Conservation (phyloP, 306 rosid genomes). For the Cyclanthera cordifolia region DNA sequence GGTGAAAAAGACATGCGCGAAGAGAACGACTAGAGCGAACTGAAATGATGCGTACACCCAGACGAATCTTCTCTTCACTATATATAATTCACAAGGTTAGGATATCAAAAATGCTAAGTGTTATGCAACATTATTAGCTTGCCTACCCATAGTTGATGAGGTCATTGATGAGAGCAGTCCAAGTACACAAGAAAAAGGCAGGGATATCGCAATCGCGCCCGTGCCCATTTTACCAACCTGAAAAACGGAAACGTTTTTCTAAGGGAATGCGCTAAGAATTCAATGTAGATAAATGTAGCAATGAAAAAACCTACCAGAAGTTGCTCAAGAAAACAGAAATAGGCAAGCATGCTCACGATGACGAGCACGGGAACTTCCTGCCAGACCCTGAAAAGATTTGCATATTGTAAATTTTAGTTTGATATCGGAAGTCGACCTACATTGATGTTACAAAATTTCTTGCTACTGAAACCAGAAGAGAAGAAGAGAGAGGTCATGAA, state of each 20-base stretch:
- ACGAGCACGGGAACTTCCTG: slow-evolving; percentile 96
- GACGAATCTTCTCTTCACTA: slow-evolving; percentile 67
- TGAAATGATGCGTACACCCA: slow-evolving; percentile 84
- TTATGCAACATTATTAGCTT: not conserved
- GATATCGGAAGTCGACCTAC: not conserved
- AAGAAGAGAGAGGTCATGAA: not conserved
- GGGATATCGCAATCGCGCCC: slow-evolving; percentile 68
- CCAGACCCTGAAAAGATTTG: slow-evolving; percentile 57
- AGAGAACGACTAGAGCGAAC: slow-evolving; percentile 69
- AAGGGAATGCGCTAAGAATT: slow-evolving; percentile 7
- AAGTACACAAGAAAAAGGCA: slow-evolving; percentile 89
- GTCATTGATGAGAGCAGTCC: slow-evolving; percentile 92
- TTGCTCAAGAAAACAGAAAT: slow-evolving; percentile 95
- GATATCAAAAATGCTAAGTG: not conserved
- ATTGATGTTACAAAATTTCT: not conserved
- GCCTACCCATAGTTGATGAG: slow-evolving; percentile 94
- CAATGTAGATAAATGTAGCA: slow-evolving; percentile 10
- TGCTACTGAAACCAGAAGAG: not conserved
- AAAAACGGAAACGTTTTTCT: slow-evolving; percentile 16
- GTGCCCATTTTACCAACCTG: slow-evolving; percentile 70
- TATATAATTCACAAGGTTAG: slow-evolving; percentile 21
- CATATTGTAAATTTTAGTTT: not conserved
- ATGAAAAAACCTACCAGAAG: slow-evolving; percentile 46
- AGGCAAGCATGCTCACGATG: slow-evolving; percentile 91
- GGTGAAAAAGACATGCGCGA: slow-evolving; percentile 76